A percentile compares a stretch with the other conserved stretches of the same genome.
phyloP scores from a whole-genome alignment of 768 basidiomycete genomes.

The Russula abietina region DNA sequence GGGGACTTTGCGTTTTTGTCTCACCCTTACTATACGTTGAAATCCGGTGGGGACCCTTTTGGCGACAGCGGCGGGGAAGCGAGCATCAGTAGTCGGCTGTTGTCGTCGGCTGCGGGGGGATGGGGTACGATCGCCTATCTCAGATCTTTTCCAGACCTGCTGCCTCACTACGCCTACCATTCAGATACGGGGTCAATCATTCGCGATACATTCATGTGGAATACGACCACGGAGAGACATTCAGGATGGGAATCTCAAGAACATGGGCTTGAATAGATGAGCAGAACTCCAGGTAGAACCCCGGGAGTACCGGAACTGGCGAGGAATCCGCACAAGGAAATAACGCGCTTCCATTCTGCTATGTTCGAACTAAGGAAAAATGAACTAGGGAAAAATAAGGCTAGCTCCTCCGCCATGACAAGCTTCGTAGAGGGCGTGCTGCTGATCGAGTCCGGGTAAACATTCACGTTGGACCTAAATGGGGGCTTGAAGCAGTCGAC shows the following conservation, averaged over 20 bases:
- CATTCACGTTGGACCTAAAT: too few relatives aligned
- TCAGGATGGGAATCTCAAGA: neutral
- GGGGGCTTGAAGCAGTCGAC: too few relatives aligned
- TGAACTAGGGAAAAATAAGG: too few relatives aligned
- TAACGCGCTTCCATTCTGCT: too few relatives aligned
- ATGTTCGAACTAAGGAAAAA: too few relatives aligned
- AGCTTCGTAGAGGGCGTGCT: too few relatives aligned
- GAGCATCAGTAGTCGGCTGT: neutral
- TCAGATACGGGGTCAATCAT: neutral
- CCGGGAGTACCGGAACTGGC: too few relatives aligned
- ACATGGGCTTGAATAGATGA: neutral
- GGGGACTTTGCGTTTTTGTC: conserved; percentile 41
- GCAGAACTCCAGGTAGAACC: neutral
- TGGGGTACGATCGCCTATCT: neutral
- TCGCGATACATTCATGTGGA: neutral
- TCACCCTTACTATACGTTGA: conserved; percentile 48
- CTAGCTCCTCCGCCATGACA: too few relatives aligned
- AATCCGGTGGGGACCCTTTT: conserved; percentile 50
- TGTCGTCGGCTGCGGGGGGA: neutral
- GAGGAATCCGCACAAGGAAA: too few relatives aligned
- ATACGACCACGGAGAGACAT: neutral
- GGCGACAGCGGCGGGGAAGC: conserved; percentile 35
- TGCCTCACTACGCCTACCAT: neutral
- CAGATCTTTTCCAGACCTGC: neutral
- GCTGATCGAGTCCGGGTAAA: too few relatives aligned